Evolutionary conservation across 345 rosid genomes (phyloP).

Genomic region (Isatis tinctoria): DNA sequence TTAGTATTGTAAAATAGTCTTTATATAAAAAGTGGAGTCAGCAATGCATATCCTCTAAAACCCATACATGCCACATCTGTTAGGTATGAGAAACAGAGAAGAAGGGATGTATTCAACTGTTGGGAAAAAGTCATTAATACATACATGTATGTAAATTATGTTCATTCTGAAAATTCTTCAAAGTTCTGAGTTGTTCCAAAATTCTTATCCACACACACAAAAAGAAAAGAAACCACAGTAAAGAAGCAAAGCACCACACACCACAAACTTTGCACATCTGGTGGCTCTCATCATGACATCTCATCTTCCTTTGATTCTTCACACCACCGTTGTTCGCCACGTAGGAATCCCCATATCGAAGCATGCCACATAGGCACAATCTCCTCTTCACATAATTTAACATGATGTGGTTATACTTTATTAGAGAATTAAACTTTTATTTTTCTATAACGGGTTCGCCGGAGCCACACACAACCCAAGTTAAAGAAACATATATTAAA

Average conservation of each 20-base stretch:
- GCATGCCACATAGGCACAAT: constrained; percentile 13
- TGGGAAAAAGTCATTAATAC: not conserved
- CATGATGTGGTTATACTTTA: not conserved
- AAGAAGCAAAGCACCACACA: not conserved
- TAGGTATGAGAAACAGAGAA: not conserved
- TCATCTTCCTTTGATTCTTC: constrained; percentile 32
- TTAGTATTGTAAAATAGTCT: not conserved
- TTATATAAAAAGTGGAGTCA: not conserved
- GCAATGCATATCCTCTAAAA: not conserved
- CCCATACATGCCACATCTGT: not conserved
- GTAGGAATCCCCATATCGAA: constrained; percentile 5
- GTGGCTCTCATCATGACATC: constrained; percentile 28
- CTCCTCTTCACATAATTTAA: not conserved
- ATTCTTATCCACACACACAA: constrained; percentile 26
- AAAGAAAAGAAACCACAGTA: not conserved
- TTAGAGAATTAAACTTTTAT: not conserved
- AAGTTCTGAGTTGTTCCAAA: constrained; percentile 9
- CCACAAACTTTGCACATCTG: not conserved
- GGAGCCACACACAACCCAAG: constrained; percentile 2
- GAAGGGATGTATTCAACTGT: not conserved
- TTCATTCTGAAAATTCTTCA: not conserved
- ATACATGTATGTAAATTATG: not conserved
- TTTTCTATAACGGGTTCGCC: not conserved
- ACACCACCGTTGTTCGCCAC: constrained; percentile 20
- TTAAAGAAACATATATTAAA: not conserved